Evolutionary conservation across 208 protist genomes (phyloP).

Genomic region (Trypanosoma grayi): DNA sequence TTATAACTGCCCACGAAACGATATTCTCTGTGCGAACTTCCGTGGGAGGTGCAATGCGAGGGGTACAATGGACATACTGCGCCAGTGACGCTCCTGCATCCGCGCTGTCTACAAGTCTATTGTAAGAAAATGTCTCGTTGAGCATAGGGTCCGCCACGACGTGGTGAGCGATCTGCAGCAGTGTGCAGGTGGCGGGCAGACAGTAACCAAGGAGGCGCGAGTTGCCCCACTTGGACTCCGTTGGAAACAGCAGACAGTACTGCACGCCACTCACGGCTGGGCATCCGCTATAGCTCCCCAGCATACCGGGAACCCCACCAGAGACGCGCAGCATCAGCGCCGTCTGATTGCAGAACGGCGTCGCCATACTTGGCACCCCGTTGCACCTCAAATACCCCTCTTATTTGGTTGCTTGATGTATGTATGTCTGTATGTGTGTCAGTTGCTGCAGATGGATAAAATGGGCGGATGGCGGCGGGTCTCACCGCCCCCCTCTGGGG

Average conservation of each 20-base stretch:
- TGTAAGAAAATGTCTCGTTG: slow-evolving; percentile 17
- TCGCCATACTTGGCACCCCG: not conserved
- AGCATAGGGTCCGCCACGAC: slow-evolving; percentile 18
- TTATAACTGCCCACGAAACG: slow-evolving; percentile 5
- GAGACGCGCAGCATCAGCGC: slow-evolving; percentile 17
- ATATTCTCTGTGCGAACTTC: not conserved
- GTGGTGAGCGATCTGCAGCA: slow-evolving; percentile 17
- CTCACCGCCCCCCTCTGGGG: not conserved
- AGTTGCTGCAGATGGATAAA: not conserved
- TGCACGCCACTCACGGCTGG: not conserved
- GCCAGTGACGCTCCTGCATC: not conserved
- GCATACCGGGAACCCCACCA: slow-evolving; percentile 24
- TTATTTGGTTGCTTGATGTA: not conserved
- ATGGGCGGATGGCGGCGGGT: not conserved
- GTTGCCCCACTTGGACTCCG: slow-evolving; percentile 10
- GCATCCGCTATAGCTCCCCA: slow-evolving; percentile 20
- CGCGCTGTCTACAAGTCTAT: not conserved
- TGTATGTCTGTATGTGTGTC: not conserved
- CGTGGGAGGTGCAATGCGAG: not conserved
- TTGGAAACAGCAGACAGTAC: slow-evolving; percentile 27
- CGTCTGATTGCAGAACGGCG: slow-evolving; percentile 25
- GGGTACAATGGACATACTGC: slow-evolving; percentile 15
- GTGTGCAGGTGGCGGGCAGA: slow-evolving; percentile 16
- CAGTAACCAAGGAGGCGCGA: slow-evolving; percentile 26
- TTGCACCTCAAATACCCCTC: too few relatives aligned